Percentiles rank a stretch among this genome's conserved stretches.
Conservation (phyloP, 2,329 filamentous ascomycete species). For the Xylaria sp. region DNA sequence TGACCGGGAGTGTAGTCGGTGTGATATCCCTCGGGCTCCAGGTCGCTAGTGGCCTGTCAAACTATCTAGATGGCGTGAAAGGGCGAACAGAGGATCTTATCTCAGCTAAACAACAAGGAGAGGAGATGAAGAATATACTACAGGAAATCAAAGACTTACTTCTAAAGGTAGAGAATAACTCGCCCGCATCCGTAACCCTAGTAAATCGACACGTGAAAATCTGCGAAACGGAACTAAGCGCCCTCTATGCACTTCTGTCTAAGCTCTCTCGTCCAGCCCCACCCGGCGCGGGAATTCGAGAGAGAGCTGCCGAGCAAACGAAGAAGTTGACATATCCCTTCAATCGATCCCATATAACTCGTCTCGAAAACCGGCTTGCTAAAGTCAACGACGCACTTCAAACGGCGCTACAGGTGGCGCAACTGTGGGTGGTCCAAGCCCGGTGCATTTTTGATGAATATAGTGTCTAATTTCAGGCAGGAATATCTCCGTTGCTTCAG, state of each 20-base stretch:
- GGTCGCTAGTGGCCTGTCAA: constrained; percentile 17
- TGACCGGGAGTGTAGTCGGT: constrained; percentile 18
- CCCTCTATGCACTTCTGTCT: neutral
- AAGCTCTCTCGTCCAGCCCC: constrained; percentile 1
- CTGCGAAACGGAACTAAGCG: constrained; percentile 10
- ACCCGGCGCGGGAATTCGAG: neutral
- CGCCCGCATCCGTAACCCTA: neutral
- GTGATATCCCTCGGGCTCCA: constrained; percentile 29
- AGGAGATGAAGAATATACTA: constrained; percentile 5
- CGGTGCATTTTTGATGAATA: neutral
- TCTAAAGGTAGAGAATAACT: neutral
- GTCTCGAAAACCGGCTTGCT: neutral
- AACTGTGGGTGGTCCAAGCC: neutral
- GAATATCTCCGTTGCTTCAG: neutral
- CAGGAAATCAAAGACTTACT: neutral
- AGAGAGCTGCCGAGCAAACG: constrained; percentile 4
- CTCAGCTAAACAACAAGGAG: neutral
- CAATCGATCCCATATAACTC: constrained; percentile 14
- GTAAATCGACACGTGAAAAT: constrained; percentile 5
- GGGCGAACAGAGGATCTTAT: constrained; percentile 17
- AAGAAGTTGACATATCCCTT: constrained; percentile 20
- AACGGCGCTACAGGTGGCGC: constrained; percentile 11
- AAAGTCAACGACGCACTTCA: constrained; percentile 19
- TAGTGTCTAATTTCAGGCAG: neutral
- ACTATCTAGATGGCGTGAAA: constrained; percentile 24